Percentiles rank a stretch among this genome's conserved stretches.
These are phyloP conservation scores for Saksenaea oblongispora DNA, from an alignment of 371 early-diverging fungal species.

Conservation along the genomic window DNA sequence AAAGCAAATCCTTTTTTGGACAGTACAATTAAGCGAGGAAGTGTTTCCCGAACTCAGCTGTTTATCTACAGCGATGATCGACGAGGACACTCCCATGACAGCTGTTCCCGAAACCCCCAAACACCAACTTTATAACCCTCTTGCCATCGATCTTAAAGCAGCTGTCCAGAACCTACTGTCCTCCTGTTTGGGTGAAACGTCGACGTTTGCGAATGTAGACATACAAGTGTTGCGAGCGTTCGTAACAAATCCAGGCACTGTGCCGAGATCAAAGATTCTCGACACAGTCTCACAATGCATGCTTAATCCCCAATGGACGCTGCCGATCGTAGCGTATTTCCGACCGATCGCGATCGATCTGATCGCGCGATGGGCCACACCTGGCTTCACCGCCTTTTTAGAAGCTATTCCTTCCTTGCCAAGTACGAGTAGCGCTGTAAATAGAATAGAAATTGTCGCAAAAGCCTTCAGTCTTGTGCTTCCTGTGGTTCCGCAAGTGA, in stretches of 20 bases:
- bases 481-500: slow-evolving; percentile 75
- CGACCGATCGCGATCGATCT: slow-evolving; percentile 84
- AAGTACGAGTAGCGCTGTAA: slow-evolving; percentile 33
- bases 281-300: slow-evolving; percentile 38
- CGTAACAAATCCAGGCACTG: slow-evolving; percentile 12
- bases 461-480: slow-evolving; percentile 67
- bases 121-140: slow-evolving; percentile 31
- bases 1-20: neutral
- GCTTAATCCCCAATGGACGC: slow-evolving; percentile 36
- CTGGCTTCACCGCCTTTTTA: slow-evolving; percentile 48
- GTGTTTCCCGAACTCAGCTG: neutral
- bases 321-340: slow-evolving; percentile 55
- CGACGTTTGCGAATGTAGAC: slow-evolving; percentile 11
- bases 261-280: slow-evolving; percentile 22
- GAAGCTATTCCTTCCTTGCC: slow-evolving; percentile 27
- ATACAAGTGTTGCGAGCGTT: slow-evolving; percentile 12
- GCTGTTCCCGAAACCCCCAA: slow-evolving; percentile 4
- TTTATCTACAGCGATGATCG: slow-evolving; percentile 4
- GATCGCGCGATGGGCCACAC: slow-evolving; percentile 73
- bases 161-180: slow-evolving; percentile 28
- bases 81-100: slow-evolving; percentile 8
- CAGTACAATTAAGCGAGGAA: neutral
- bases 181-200: slow-evolving; percentile 6
- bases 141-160: slow-evolving; percentile 31
- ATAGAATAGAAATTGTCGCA: slow-evolving; percentile 55